These are phyloP conservation scores for Alternaria sp. DNA, from an alignment of 2,329 filamentous ascomycete genomes.

Conservation along the genomic window DNA sequence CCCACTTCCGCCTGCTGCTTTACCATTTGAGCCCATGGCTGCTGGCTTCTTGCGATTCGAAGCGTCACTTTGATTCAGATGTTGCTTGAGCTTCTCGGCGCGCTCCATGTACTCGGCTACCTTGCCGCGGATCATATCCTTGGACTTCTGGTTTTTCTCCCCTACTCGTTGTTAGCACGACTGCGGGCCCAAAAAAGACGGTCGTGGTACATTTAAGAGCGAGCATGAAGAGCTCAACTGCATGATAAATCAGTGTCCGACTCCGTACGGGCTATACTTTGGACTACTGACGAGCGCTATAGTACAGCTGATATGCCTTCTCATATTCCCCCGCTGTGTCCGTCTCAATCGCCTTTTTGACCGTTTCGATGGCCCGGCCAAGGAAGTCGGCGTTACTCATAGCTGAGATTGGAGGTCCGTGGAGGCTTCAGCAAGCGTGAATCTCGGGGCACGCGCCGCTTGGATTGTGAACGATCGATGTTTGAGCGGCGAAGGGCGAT, in stretches of 20 bases:
- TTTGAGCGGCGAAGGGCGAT: conserved; percentile 9
- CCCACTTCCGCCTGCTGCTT: conserved; percentile 68
- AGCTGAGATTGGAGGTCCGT: conserved; percentile 39
- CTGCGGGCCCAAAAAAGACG: conserved; percentile 10
- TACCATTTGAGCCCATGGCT: conserved; percentile 76
- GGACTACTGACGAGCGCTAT: conserved; percentile 68
- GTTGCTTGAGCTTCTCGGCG: conserved; percentile 95
- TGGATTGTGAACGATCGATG: conserved; percentile 14
- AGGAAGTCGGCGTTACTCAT: conserved; percentile 99
- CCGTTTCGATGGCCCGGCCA: conserved; percentile 92
- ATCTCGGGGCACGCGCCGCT: conserved; percentile 5
- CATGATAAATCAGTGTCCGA: conserved; percentile 25
- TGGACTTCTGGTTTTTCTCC: conserved; percentile 98
- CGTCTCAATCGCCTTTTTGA: conserved; percentile 96
- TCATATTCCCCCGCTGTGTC: conserved; percentile 97
- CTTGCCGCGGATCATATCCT: conserved; percentile 96
- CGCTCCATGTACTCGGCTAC: conserved; percentile 98
- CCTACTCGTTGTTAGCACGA: conserved; percentile 42
- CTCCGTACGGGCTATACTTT: neutral
- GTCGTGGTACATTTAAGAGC: conserved; percentile 79
- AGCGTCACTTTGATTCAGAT: conserved; percentile 76
- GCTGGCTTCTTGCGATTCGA: conserved; percentile 74
- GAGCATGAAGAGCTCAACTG: conserved; percentile 96
- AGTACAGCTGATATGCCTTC: conserved; percentile 95
- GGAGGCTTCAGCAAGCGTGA: conserved; percentile 15